Percentiles rank a stretch among this genome's conserved stretches.
Evolutionary conservation across 139 green algal species (phyloP).

Genomic region (Chlamydomonas sp.): DNA sequence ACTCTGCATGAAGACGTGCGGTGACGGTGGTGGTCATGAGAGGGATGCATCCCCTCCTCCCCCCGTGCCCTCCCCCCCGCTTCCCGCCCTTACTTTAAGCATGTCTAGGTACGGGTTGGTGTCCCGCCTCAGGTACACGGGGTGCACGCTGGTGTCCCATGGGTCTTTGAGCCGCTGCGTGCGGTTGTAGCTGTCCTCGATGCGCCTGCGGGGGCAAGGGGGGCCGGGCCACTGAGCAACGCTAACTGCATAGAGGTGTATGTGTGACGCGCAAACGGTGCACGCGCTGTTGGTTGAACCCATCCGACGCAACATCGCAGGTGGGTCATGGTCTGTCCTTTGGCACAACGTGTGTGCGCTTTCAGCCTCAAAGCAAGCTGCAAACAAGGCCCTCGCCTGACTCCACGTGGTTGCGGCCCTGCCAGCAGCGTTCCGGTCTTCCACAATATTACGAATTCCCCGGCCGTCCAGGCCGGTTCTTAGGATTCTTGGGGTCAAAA

Average conservation of each 20-base stretch:
- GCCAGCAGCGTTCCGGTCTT: too few species aligned
- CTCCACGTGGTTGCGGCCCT: too few species aligned
- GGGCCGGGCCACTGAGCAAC: neutral
- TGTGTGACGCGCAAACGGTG: neutral
- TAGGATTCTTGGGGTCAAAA: too few species aligned
- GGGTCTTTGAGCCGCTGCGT: slow-evolving; percentile 44
- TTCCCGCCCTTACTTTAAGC: slow-evolving; percentile 15
- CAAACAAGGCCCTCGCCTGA: too few species aligned
- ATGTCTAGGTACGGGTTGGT: slow-evolving; percentile 37
- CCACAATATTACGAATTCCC: too few species aligned
- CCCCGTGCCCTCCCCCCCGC: neutral
- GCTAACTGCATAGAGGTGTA: neutral
- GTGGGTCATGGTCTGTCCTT: too few species aligned
- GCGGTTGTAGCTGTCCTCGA: slow-evolving; percentile 41
- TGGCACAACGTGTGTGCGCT: too few species aligned
- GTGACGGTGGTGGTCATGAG: neutral
- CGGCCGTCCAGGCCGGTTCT: too few species aligned
- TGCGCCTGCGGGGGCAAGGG: neutral
- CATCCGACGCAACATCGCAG: too few species aligned
- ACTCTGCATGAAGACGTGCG: too few species aligned
- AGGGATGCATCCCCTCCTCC: neutral
- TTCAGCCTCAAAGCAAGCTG: too few species aligned
- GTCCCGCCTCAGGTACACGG: slow-evolving; percentile 26
- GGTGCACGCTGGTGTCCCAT: slow-evolving; percentile 40
- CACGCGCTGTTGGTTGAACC: too few species aligned